Evolutionary conservation across 106 monocot species (phyloP), one percentile per base, ranked within the genome.

Genomic region (Platanthera zijinensis): DNA sequence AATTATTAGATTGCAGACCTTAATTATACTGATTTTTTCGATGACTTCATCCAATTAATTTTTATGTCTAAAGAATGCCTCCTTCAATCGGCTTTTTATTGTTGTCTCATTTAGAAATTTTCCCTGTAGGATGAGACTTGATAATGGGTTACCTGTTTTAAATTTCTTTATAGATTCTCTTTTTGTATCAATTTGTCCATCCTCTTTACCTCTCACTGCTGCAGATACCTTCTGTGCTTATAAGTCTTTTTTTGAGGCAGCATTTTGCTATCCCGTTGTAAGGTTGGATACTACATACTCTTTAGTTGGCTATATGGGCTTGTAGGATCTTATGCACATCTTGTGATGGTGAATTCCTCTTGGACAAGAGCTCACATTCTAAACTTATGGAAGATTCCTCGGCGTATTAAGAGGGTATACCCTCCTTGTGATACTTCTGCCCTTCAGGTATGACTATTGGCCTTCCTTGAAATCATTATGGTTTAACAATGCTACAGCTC

Each of bases 361-460:
- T 97, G 97, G 97, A 94, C 97, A 71, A 83, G 73, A 79, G 83
- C 97, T 51, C 97, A 94, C 72, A 97, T 97, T 78, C 87, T 88
- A 68, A 83, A 80, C 10, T 69, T 97, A 61, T 97, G 97, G 97
- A 89, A 82, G 82, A 94, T 97, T 80, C 86, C 91, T 75, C 71
- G 82, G 62, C 87, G 86, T 66, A 94, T 78, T 77, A 84, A 69
- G 79, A 79, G 84, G 78, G 93, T 97, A 11, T 97, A 91, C 72
- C 97, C 97, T 80, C 97, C 97, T 57, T 97, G 97, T 91, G 97
- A 97, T 82, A 94, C 97, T 82, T 93, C 89, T 74, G 82, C 91
- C 52, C 93, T 97, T 75, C 93, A 94, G 93, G 96, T 87, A 84
- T 78, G 18, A 13, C 52, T 79, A 17, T 72, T 7, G 8, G 28